Conservation (phyloP, 331 rosid species). For the Pyrus hybrid region DNA sequence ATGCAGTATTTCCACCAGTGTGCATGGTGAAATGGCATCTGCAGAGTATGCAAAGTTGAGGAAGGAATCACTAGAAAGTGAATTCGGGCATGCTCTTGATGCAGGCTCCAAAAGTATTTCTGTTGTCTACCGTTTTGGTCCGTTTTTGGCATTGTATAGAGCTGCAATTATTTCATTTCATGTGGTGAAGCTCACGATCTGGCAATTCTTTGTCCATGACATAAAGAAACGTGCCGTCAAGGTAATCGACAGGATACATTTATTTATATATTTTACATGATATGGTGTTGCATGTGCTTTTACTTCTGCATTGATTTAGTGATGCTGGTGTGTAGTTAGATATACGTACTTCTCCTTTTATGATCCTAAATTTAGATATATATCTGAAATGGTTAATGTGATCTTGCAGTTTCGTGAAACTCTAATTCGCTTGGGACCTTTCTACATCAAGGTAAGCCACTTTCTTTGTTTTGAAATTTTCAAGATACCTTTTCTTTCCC, state of each 20-base stretch:
- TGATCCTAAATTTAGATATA: background rate
- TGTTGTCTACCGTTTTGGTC: constrained; percentile 42
- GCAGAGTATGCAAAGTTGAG: constrained; percentile 85
- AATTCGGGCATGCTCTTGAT: constrained; percentile 77
- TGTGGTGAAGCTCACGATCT: constrained; percentile 60
- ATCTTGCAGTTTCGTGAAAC: constrained; percentile 95
- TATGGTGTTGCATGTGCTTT: background rate
- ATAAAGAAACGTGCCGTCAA: constrained; percentile 55
- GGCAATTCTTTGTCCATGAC: constrained; percentile 69
- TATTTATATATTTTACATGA: background rate
- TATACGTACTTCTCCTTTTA: no score
- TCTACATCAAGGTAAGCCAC: constrained; percentile 85
- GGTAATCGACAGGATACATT: constrained; percentile 30
- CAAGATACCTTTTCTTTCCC: background rate
- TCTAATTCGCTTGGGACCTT: constrained; percentile 89
- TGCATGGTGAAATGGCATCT: constrained; percentile 83
- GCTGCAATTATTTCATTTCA: constrained; percentile 80
- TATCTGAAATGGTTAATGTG: constrained; percentile 11
- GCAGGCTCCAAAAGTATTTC: constrained; percentile 38
- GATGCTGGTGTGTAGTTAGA: background rate
- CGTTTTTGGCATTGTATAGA: constrained; percentile 83
- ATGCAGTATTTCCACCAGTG: constrained; percentile 69
- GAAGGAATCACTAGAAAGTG: constrained; percentile 69
- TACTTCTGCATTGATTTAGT: background rate
- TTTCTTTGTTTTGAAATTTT: background rate